These are phyloP conservation scores for Penicillium paradoxum DNA, from an alignment of 495 filamentous ascomycete species.

Conservation along the genomic window DNA sequence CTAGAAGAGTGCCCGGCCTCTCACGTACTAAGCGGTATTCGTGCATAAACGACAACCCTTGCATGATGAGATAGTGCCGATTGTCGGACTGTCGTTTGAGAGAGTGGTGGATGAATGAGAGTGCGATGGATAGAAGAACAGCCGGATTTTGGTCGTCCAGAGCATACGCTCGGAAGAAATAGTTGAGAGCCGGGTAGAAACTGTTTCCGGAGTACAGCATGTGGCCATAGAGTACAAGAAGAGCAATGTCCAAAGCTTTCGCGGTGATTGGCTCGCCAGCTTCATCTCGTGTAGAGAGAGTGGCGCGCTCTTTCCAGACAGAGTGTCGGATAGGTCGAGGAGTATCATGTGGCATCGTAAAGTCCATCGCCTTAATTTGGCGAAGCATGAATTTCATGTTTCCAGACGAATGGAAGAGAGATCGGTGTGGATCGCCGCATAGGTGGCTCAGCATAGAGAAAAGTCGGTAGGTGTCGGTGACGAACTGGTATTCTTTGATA, in stretches of 20 bases:
- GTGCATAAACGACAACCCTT: conserved; percentile 76
- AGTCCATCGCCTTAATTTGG: conserved; percentile 88
- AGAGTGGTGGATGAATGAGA: conserved; percentile 78
- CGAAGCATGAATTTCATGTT: conserved; percentile 85
- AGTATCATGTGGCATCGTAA: conserved; percentile 36
- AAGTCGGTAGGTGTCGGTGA: conserved; percentile 78
- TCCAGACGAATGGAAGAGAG: conserved; percentile 52
- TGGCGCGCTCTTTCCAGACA: conserved; percentile 43
- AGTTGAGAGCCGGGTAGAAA: conserved; percentile 79
- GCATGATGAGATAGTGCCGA: conserved; percentile 76
- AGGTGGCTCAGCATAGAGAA: conserved; percentile 67
- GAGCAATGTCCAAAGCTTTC: conserved; percentile 59
- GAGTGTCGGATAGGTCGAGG: conserved; percentile 25
- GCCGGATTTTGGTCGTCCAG: conserved; percentile 70
- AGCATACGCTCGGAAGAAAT: conserved; percentile 82
- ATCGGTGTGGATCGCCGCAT: conserved; percentile 43
- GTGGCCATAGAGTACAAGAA: conserved; percentile 84
- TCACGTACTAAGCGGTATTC: conserved; percentile 63
- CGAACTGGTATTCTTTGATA: conserved; percentile 78
- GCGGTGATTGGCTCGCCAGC: conserved; percentile 44
- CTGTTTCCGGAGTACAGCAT: conserved; percentile 74
- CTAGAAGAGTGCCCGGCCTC: conserved; percentile 30
- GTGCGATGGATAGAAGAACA: conserved; percentile 62
- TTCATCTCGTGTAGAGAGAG: conserved; percentile 47
- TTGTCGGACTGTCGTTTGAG: conserved; percentile 87